These are phyloP conservation scores for Ophiostoma novo-ulmi DNA, from an alignment of 2,329 filamentous ascomycete genomes.

Conservation along the genomic window DNA sequence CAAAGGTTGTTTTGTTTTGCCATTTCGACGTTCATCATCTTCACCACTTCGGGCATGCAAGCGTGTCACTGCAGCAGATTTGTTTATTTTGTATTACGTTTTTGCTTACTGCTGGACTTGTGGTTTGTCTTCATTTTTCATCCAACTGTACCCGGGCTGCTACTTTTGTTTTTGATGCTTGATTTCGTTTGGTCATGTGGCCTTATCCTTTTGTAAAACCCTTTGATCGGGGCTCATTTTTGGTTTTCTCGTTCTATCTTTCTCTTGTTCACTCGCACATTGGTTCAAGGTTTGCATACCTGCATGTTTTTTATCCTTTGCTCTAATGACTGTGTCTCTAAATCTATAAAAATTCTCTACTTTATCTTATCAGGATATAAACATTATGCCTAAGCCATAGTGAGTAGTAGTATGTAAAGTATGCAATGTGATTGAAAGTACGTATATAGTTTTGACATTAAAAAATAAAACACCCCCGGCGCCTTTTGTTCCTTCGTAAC, in stretches of 20 bases:
- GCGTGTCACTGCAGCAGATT: background rate
- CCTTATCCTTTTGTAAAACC: background rate
- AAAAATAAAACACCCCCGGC: background rate
- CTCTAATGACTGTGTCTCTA: no score
- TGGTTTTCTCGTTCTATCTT: no score
- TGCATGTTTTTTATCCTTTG: no score
- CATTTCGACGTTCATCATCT: background rate
- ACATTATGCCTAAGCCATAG: background rate
- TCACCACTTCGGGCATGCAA: conserved; percentile 8
- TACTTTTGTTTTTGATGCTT: no score
- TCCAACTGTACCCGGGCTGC: no score
- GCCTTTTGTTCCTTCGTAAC: background rate
- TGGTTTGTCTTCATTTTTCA: background rate
- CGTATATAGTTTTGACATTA: background rate
- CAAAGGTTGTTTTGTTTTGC: conserved; percentile 9
- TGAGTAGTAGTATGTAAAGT: background rate
- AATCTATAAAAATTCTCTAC: background rate
- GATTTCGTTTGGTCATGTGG: conserved; percentile 6
- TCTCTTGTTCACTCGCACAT: no score
- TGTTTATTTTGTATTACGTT: background rate
- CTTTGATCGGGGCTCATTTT: no score
- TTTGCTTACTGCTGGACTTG: conserved; percentile 9
- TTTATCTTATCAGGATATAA: background rate
- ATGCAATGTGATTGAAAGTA: background rate
- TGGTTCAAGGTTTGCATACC: no score